Evolutionary conservation across 768 basidiomycete species (phyloP).

Genomic region (Pisolithus orientalis): DNA sequence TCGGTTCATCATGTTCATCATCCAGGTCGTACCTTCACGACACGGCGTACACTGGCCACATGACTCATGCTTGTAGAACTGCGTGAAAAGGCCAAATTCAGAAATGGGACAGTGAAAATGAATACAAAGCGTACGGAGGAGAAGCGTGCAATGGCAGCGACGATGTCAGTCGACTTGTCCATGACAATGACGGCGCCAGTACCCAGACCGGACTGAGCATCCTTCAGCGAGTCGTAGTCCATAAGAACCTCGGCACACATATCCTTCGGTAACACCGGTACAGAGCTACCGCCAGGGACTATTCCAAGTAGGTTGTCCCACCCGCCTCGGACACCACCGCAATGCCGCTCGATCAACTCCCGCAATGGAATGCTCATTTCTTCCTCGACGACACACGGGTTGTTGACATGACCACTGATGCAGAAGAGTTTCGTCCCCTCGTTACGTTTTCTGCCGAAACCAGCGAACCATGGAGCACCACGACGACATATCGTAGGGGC

Average conservation of each 20-base stretch:
- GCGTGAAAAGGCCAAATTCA: background rate
- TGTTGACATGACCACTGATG: constrained; percentile 96
- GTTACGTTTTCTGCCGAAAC: constrained; percentile 88
- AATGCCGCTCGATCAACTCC: constrained; percentile 94
- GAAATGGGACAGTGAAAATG: background rate
- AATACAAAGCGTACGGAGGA: constrained; percentile 45
- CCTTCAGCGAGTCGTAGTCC: constrained; percentile 98
- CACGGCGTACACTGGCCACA: constrained; percentile 97
- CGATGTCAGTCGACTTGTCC: constrained; percentile 96
- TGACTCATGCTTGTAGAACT: constrained; percentile 99
- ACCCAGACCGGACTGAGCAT: constrained; percentile 92
- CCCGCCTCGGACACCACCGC: constrained; percentile 88
- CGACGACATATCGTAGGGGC: constrained; percentile 94
- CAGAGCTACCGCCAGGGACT: constrained; percentile 91
- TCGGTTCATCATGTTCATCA: constrained; percentile 99
- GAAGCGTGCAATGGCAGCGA: constrained; percentile 92
- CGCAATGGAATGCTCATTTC: constrained; percentile 97
- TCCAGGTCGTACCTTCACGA: constrained; percentile 94
- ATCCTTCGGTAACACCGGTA: constrained; percentile 83
- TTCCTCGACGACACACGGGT: constrained; percentile 96
- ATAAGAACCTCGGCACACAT: constrained; percentile 87
- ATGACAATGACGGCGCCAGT: constrained; percentile 99
- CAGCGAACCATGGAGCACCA: constrained; percentile 84
- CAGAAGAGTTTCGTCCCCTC: constrained; percentile 97
- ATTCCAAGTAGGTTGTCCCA: constrained; percentile 99